Base-by-base conservation (phyloP, 768 basidiomycete genomes). In the Xanthoconium purpureum region DNA sequence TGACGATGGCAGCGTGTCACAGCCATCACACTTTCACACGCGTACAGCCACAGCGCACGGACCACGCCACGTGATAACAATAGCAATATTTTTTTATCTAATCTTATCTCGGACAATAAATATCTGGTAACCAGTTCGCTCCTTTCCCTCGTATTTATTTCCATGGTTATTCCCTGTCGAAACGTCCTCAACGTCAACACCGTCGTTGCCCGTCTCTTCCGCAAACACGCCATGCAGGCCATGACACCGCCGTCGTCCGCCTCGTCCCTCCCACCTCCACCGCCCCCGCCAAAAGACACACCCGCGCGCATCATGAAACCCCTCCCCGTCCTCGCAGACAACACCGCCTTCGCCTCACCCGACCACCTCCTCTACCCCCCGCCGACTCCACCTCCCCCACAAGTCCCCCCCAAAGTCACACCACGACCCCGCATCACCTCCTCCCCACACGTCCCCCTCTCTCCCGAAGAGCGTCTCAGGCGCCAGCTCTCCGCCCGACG, bases 1-100 rank as follows among this genome's bases (percentile, higher is more conserved):
- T 71, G 63, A 70, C 71, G 57, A 55, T 37, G 61, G 6, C 24
- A 24, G 24, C 35, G 59, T 63, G 68, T 66, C 68, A 68, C 64
- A 64, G 58, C 56, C 57, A 50, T 68, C 59, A 68, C 62, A 66
- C 43, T 20, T 52, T 55, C 65, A 56, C 66, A 67, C 59, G 47
- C 4, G 52, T 32, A 47, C 57, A 63, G 65, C 61, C 61, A 63
- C 57, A 12, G 5, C 18, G 69, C 69, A 70, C 69, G 65, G 69
- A 71, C 69, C 69, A 70, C 0, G 10, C 0, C 51, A 52, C 36
- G 53, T 60, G 50, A 55, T 14, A 7, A 13, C 6, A 13, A 63
- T 37, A 58, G 28, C 36, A 40, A 18, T 43, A 18, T 51, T 2
- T 24, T 24, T 24, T 24, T 43, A 62, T 67, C 58, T 66, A 48